phyloP scores from a whole-genome alignment of 2,329 filamentous ascomycete genomes.

The Fusarium newnesense region DNA sequence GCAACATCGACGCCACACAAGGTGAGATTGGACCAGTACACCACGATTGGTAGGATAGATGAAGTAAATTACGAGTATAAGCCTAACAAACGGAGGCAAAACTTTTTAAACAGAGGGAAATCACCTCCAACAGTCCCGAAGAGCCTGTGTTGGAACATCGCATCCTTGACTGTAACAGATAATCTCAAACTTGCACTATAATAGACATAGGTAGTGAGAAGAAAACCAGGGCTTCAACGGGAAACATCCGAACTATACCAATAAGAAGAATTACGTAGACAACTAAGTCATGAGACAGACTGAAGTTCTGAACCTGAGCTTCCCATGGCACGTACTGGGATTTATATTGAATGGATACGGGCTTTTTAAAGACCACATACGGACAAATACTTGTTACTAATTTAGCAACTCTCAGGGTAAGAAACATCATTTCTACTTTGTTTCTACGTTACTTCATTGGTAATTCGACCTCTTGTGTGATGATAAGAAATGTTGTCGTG shows the following conservation, averaged over 20 bases:
- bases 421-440: background rate
- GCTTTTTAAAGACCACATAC: background rate
- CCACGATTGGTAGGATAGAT: background rate
- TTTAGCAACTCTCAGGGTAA: background rate
- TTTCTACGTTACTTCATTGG: too few species aligned
- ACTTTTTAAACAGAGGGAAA: background rate
- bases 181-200: background rate
- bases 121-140: background rate
- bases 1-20: background rate
- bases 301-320: background rate
- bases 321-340: background rate
- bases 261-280: background rate
- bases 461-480: background rate
- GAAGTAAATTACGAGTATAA: background rate
- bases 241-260: too few species aligned
- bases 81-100: background rate
- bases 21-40: background rate
- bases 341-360: background rate
- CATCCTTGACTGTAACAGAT: background rate
- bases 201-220: background rate
- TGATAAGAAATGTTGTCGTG: background rate
- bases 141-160: background rate
- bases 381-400: background rate
- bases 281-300: accelerated
- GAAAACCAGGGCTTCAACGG: accelerated